These are phyloP conservation scores for Candida mesenterica DNA, from an alignment of 1,139 yeast species.

Conservation along the genomic window DNA sequence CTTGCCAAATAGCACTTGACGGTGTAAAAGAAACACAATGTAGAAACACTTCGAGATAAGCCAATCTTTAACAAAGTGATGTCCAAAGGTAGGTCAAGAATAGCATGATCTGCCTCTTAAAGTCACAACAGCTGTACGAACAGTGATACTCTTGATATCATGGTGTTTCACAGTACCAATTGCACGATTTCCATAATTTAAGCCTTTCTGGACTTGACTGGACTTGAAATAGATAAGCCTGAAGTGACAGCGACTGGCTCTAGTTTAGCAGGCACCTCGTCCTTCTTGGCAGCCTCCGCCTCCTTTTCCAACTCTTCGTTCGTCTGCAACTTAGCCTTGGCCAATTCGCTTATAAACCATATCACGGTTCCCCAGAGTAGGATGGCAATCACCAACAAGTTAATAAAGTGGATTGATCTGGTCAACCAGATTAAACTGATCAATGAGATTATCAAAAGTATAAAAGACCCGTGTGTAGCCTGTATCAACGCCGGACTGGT, in stretches of 20 bases:
- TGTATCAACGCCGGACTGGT: slow-evolving; percentile 80
- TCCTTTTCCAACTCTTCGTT: slow-evolving; percentile 33
- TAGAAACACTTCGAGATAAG: too few species aligned
- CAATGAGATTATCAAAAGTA: slow-evolving; percentile 52
- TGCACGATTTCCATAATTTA: slow-evolving; percentile 3
- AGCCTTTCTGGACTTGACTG: slow-evolving; percentile 16
- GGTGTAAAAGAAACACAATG: too few species aligned
- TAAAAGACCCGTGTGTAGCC: slow-evolving; percentile 76
- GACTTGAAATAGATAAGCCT: slow-evolving; percentile 2
- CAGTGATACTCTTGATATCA: too few species aligned
- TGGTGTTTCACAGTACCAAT: too few species aligned
- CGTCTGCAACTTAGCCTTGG: slow-evolving; percentile 47
- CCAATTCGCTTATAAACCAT: slow-evolving; percentile 83
- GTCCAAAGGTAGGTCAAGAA: too few species aligned
- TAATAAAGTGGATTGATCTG: slow-evolving; percentile 71
- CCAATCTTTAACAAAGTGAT: too few species aligned
- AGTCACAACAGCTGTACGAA: too few species aligned
- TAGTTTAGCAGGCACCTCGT: slow-evolving; percentile 4
- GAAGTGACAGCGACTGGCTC: too few species aligned
- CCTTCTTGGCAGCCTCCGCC: slow-evolving; percentile 6
- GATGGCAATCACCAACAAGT: slow-evolving; percentile 65
- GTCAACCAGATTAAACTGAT: slow-evolving; percentile 60
- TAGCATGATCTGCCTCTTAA: too few species aligned
- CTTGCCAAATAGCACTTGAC: too few species aligned
- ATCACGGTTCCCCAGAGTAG: slow-evolving; percentile 76